Evolutionary conservation across 1,139 yeast genomes (phyloP).

Genomic region (Arxiozyma bovina): DNA sequence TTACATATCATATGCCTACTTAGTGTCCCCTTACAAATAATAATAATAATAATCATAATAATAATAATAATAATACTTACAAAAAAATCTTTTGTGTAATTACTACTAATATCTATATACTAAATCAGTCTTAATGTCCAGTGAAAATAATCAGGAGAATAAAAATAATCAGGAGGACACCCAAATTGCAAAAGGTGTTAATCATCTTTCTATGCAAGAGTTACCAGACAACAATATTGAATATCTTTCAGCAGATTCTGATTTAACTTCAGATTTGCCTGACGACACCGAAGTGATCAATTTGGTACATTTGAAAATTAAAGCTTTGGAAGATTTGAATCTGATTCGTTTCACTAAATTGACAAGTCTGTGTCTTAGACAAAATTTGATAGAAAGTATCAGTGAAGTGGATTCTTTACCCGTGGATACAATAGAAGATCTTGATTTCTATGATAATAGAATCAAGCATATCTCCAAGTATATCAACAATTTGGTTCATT

Average conservation of each 20-base stretch:
- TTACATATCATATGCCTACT: background rate
- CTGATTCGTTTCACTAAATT: conserved; percentile 51
- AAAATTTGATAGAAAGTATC: conserved; percentile 68
- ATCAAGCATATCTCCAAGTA: conserved; percentile 73
- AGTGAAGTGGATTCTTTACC: conserved; percentile 58
- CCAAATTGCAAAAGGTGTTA: background rate
- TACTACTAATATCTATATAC: too few relatives aligned
- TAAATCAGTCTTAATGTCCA: background rate
- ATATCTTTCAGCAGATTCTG: conserved; percentile 41
- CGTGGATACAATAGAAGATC: conserved; percentile 54
- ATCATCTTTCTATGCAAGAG: conserved; percentile 29
- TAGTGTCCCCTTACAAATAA: too few relatives aligned
- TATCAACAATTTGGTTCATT: conserved; percentile 48
- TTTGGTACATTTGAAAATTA: conserved; percentile 68
- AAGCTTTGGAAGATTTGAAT: conserved; percentile 56
- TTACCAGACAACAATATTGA: conserved; percentile 48
- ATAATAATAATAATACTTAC: too few relatives aligned
- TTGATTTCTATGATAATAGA: conserved; percentile 88
- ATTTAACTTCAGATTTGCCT: conserved; percentile 54
- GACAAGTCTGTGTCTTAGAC: conserved; percentile 65
- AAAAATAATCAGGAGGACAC: background rate
- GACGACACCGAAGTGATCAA: conserved; percentile 62
- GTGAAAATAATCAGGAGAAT: background rate
- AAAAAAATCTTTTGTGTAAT: too few relatives aligned
- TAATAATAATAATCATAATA: too few relatives aligned